Evolutionary conservation across 75 land plant genomes (phyloP).

Genomic region (Pseudotsuga menziesii): DNA sequence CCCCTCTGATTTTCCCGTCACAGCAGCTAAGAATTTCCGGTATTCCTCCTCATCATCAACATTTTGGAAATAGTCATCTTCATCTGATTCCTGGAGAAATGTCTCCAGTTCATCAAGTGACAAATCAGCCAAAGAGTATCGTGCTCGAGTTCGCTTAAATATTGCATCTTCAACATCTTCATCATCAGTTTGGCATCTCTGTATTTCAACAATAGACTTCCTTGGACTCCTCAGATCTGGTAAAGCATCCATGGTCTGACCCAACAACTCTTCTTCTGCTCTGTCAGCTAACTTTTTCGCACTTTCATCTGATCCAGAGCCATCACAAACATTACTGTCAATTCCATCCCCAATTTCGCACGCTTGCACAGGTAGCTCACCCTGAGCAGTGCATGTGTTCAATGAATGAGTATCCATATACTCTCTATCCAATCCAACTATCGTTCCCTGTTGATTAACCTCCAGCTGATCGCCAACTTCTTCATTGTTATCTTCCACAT

Average conservation of each 20-base stretch:
- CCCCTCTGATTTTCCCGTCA: constrained; percentile 49
- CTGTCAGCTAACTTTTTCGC: constrained; percentile 9
- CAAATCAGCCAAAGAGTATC: constrained; percentile 75
- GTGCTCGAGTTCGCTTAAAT: constrained; percentile 85
- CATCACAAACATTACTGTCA: neutral
- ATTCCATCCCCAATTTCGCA: neutral
- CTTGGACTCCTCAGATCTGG: constrained; percentile 20
- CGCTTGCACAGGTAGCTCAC: neutral
- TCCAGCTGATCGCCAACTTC: constrained; percentile 9
- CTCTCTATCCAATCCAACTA: neutral
- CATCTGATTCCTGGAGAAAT: constrained; percentile 98
- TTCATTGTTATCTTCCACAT: constrained; percentile 12
- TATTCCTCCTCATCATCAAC: constrained; percentile 98
- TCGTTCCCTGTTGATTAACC: neutral
- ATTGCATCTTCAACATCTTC: constrained; percentile 77
- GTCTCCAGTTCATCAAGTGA: constrained; percentile 92
- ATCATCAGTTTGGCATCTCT: constrained; percentile 4
- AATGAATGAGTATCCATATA: neutral
- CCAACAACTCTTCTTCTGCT: constrained; percentile 26
- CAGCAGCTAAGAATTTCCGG: constrained; percentile 85
- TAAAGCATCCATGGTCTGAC: constrained; percentile 27
- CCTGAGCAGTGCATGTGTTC: neutral
- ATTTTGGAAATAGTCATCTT: constrained; percentile 89
- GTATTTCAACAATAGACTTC: constrained; percentile 11
- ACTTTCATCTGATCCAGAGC: neutral